Base-by-base conservation (phyloP, 306 rosid species). In the Crotalaria pallida region DNA sequence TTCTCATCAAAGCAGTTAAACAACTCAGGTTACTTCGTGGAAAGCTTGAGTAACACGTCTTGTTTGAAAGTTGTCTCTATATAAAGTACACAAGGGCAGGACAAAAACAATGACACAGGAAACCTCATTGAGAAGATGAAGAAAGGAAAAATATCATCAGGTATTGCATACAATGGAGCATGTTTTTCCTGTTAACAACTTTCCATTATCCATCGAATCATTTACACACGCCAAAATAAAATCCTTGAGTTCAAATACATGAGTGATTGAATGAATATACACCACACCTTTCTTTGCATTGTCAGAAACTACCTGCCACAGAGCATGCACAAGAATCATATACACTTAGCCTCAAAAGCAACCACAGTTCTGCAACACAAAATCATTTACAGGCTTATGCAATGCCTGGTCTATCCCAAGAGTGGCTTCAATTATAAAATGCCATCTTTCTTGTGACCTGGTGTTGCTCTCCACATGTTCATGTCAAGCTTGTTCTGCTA, bases 401-500 rank as follows among this genome's bases (percentile, higher is more conserved):
- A 56, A 56, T 60, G 41, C 36, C 43, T 72, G 53, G 62, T 69
- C 58, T 21, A 72, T 66, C 53, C 62, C 31, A 24, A 55, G 26
- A 38, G 47, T 11, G 61, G 60, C 13, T 36, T 68, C 23, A 6
- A 36, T 36, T 34, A 11, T 34, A 51, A 71, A 72, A 43, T 47
- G 66, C 27, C 57, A 12, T n/a, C 29, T 59, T 63, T 29, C 19
- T 47, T 58, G 51, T 50, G 71, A 41, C 33, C 40, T 10, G 5
- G 71, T 44, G 57, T 31, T 53, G 68, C 67, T 55, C 62, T 55
- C 38, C 55, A 43, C 60, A 77, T 40, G 48, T 36, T 13, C 49
- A 16, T 72, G 72, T 55, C 64, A 59, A 52, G 56, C 59, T 62
- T 62, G 23, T 24, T 73, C 76, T 33, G 48, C 74, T 7, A 68